Evolutionary conservation across 257 asterid genomes (phyloP).

Genomic region (Fraxinus americana): DNA sequence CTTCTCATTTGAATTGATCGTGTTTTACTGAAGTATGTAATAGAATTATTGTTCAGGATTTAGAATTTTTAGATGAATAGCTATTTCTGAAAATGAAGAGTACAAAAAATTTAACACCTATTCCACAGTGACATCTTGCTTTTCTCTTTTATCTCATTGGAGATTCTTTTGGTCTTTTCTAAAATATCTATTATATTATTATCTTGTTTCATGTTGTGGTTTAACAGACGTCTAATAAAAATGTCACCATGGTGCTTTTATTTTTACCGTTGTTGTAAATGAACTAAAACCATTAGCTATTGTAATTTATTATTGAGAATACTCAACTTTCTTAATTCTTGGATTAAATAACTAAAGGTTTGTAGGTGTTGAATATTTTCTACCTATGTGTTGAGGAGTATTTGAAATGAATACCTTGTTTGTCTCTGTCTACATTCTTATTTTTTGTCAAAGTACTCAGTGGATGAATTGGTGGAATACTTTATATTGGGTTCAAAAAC

Average conservation of each 20-base stretch:
- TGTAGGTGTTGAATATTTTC: too few species aligned
- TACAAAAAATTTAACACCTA: neutral
- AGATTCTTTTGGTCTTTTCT: neutral
- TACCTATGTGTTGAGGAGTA: too few species aligned
- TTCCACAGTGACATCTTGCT: neutral
- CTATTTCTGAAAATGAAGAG: neutral
- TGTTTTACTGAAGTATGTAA: too few species aligned
- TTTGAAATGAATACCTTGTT: neutral
- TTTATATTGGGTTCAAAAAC: too few species aligned
- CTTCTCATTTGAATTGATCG: too few species aligned
- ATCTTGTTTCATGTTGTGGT: neutral
- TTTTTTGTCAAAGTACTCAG: neutral
- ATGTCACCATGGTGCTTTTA: too few species aligned
- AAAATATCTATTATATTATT: neutral
- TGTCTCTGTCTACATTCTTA: slow-evolving; percentile 2
- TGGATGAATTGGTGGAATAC: too few species aligned
- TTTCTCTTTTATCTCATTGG: neutral
- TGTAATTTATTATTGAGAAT: neutral
- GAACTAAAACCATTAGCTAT: neutral
- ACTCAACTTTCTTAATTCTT: neutral
- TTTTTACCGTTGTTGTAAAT: neutral
- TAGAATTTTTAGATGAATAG: neutral
- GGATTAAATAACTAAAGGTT: too few species aligned
- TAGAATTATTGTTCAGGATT: too few species aligned
- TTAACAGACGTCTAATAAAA: neutral